phyloP scores from a whole-genome alignment of 768 basidiomycete genomes.

The Chiua virens region DNA sequence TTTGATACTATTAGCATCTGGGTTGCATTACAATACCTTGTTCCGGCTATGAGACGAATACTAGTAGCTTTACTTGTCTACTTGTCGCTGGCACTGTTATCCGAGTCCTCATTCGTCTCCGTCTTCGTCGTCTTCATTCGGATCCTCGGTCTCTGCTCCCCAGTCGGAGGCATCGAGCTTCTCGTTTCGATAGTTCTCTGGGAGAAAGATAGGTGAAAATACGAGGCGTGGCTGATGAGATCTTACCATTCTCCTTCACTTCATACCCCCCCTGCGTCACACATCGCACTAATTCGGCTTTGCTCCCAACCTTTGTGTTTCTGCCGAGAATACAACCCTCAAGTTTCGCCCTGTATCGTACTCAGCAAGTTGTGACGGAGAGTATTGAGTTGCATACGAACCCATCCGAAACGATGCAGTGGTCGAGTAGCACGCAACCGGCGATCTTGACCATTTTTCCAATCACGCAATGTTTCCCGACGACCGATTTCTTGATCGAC shows the following conservation, averaged over 20 bases:
- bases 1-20: slow-evolving; percentile 1
- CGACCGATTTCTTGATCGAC: slow-evolving; percentile 74
- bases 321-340: slow-evolving; percentile 76
- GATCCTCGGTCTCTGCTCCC: slow-evolving; percentile 39
- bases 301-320: slow-evolving; percentile 68
- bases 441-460: slow-evolving; percentile 82
- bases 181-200: slow-evolving; percentile 57
- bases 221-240: background rate
- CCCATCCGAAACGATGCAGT: slow-evolving; percentile 89
- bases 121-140: slow-evolving; percentile 21
- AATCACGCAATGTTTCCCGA: slow-evolving; percentile 82
- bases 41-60: background rate
- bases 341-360: slow-evolving; percentile 58
- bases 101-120: slow-evolving; percentile 2
- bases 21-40: slow-evolving; percentile 1
- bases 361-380: slow-evolving; percentile 2
- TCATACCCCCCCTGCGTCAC: slow-evolving; percentile 81
- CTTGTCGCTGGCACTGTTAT: slow-evolving; percentile 10
- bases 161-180: slow-evolving; percentile 58
- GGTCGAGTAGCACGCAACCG: slow-evolving; percentile 84
- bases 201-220: background rate
- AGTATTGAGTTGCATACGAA: slow-evolving; percentile 25
- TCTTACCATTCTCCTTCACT: slow-evolving; percentile 58
- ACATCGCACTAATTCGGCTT: slow-evolving; percentile 65
- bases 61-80: slow-evolving; percentile 1